These are phyloP conservation scores for Ricinus communis DNA, from an alignment of 345 rosid genomes.

Conservation along the genomic window DNA sequence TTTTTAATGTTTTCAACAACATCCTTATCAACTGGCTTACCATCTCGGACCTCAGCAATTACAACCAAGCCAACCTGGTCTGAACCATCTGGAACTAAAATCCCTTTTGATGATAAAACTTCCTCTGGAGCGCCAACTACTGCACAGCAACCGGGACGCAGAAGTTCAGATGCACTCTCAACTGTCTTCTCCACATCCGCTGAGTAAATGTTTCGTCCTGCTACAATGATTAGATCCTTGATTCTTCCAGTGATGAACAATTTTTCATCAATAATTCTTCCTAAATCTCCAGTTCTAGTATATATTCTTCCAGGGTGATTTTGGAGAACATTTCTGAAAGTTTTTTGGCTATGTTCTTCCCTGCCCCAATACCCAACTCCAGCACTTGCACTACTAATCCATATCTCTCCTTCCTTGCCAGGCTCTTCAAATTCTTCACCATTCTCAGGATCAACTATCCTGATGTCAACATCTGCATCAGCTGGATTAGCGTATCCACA, in stretches of 20 bases:
- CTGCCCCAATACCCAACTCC: constrained; percentile 72
- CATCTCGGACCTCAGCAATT: constrained; percentile 64
- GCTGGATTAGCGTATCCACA: constrained; percentile 48
- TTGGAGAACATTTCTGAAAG: constrained; percentile 48
- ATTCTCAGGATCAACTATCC: constrained; percentile 48
- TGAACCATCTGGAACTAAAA: constrained; percentile 49
- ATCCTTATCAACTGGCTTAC: constrained; percentile 41
- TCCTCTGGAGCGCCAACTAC: constrained; percentile 72
- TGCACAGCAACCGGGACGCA: constrained; percentile 72
- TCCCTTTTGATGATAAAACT: constrained; percentile 54
- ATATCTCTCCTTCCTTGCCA: constrained; percentile 67
- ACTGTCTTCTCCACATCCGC: constrained; percentile 72
- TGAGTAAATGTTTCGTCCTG: constrained; percentile 68
- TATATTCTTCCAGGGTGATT: constrained; percentile 44
- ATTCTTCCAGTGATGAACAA: constrained; percentile 70
- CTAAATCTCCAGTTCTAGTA: constrained; percentile 63
- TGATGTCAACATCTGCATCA: constrained; percentile 52
- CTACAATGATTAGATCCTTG: constrained; percentile 70
- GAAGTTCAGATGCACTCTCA: constrained; percentile 51
- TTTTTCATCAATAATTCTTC: constrained; percentile 54
- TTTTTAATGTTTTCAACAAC: constrained; percentile 41
- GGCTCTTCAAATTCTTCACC: constrained; percentile 39
- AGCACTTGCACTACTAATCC: constrained; percentile 69
- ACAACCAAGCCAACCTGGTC: constrained; percentile 68
- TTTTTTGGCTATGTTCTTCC: constrained; percentile 49